These are phyloP conservation scores for Candida sithepensis DNA, from an alignment of 805 yeast species.

Conservation along the genomic window DNA sequence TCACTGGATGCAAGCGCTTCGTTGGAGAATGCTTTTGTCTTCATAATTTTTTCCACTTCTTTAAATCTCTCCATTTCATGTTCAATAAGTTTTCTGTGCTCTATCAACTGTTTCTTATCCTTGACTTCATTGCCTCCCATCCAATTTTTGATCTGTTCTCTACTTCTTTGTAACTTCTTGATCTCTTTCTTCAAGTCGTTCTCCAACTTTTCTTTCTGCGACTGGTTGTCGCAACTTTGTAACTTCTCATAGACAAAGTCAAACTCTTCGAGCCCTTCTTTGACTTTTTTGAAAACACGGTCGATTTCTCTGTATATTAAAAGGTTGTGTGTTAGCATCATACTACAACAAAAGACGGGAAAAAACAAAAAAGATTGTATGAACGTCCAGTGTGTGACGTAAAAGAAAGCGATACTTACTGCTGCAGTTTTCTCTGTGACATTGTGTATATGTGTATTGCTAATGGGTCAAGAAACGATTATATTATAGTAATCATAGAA, in stretches of 20 bases:
- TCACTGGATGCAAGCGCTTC: slow-evolving; percentile 73
- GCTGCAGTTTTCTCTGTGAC: slow-evolving; percentile 50
- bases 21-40: slow-evolving; percentile 89
- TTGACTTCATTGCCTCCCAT: slow-evolving; percentile 86
- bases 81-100: slow-evolving; percentile 67
- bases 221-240: slow-evolving; percentile 71
- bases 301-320: slow-evolving; percentile 68
- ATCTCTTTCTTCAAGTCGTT: slow-evolving; percentile 90
- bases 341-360: too few relatives aligned
- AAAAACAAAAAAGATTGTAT: too few relatives aligned
- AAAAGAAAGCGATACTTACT: slow-evolving; percentile 36
- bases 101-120: slow-evolving; percentile 77
- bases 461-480: too few relatives aligned
- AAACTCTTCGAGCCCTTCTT: slow-evolving; percentile 84
- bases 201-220: slow-evolving; percentile 92
- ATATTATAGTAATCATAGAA: too few relatives aligned
- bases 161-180: slow-evolving; percentile 85
- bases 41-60: slow-evolving; percentile 87
- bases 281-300: slow-evolving; percentile 85
- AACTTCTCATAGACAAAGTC: slow-evolving; percentile 85
- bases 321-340: not conserved
- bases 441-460: too few relatives aligned
- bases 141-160: slow-evolving; percentile 97
- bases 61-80: slow-evolving; percentile 93
- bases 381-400: too few relatives aligned